These are phyloP conservation scores for Dryas integrifolia DNA, from an alignment of 331 rosid species.

Conservation along the genomic window DNA sequence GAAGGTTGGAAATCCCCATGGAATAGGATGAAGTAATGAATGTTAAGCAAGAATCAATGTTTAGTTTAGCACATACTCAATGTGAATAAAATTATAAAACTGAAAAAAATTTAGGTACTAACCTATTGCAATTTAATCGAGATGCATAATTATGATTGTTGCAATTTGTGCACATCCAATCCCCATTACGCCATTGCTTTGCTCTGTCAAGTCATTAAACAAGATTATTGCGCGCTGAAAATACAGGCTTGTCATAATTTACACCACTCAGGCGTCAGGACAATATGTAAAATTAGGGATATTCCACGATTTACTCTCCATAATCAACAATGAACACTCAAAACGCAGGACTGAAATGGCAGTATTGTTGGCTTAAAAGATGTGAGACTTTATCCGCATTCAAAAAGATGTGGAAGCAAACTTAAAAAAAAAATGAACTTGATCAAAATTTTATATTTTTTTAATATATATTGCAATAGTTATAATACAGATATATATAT, in stretches of 20 bases:
- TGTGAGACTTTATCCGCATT: not conserved
- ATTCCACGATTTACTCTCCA: not conserved
- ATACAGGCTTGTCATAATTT: not conserved
- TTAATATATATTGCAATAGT: not conserved
- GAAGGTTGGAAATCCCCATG: not conserved
- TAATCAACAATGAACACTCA: not conserved
- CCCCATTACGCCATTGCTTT: constrained; percentile 93
- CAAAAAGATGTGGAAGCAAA: not conserved
- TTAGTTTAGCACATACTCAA: not conserved
- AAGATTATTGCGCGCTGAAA: not conserved
- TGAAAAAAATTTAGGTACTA: constrained; percentile 24
- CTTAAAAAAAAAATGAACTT: not conserved
- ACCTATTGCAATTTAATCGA: constrained; percentile 88
- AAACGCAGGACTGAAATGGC: not conserved
- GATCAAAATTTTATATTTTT: not conserved
- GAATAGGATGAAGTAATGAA: constrained; percentile 1
- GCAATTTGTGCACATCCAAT: constrained; percentile 97
- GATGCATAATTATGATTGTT: constrained; percentile 96
- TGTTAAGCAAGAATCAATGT: not conserved
- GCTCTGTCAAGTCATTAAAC: constrained; percentile 54
- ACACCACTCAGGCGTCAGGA: not conserved
- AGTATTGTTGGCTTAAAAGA: not conserved
- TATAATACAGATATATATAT: not conserved
- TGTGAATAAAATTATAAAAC: not conserved
- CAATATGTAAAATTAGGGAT: not conserved